Percentiles rank a stretch among this genome's conserved stretches.
Evolutionary conservation across 1,284 basidiomycete species (phyloP).

Genomic region (Heimioporus retisporus): DNA sequence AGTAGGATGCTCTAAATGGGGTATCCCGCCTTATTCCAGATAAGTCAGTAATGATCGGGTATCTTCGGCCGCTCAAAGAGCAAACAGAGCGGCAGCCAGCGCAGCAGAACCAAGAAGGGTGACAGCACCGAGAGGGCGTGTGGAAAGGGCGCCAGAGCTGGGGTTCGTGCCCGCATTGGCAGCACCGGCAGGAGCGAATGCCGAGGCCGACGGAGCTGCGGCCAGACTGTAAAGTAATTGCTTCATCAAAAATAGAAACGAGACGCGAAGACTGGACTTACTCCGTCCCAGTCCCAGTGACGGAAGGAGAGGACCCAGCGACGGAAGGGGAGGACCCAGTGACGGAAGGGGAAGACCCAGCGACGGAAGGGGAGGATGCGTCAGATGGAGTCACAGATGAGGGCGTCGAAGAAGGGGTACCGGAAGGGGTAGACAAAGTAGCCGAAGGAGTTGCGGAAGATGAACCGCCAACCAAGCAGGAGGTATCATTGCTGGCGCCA

Average conservation of each 20-base stretch:
- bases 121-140: slow-evolving; percentile 22
- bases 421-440: slow-evolving; percentile 28
- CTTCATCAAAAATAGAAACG: slow-evolving; percentile 15
- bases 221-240: neutral
- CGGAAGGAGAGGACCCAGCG: too few species aligned
- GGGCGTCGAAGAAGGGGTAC: slow-evolving; percentile 4
- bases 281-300: slow-evolving; percentile 7
- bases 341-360: too few species aligned
- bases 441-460: slow-evolving; percentile 24
- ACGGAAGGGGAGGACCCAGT: too few species aligned
- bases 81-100: slow-evolving; percentile 25
- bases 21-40: slow-evolving; percentile 23
- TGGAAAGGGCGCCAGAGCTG: slow-evolving; percentile 31
- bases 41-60: slow-evolving; percentile 10
- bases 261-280: slow-evolving; percentile 24
- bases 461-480: slow-evolving; percentile 53
- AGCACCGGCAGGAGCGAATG: slow-evolving; percentile 54
- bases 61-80: slow-evolving; percentile 25
- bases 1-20: slow-evolving; percentile 7
- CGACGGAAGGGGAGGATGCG: too few species aligned
- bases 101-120: slow-evolving; percentile 28
- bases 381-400: too few species aligned
- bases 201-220: slow-evolving; percentile 21
- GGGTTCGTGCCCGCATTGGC: slow-evolving; percentile 63
- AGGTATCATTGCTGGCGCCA: slow-evolving; percentile 54